Conservation (phyloP, 306 rosid genomes). For the Vachellia pachyceras region DNA sequence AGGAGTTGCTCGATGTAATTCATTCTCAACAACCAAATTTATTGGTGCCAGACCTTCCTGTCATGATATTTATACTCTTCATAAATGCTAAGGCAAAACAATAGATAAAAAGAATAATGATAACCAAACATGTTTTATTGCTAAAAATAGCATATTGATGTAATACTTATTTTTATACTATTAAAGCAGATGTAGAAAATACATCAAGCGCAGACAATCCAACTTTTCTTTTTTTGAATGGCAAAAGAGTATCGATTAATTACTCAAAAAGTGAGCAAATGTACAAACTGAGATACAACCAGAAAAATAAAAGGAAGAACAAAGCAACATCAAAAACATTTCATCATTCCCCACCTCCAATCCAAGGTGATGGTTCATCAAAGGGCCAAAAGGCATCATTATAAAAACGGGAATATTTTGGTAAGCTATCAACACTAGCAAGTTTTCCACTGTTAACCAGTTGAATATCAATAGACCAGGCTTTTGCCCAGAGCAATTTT, state of each 20-base stretch:
- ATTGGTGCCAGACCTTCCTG: conserved; percentile 99
- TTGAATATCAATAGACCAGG: neutral
- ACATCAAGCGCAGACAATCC: neutral
- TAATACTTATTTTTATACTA: neutral
- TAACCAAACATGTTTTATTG: neutral
- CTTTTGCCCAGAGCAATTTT: neutral
- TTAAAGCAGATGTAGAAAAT: conserved; percentile 21
- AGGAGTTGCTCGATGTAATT: conserved; percentile 96
- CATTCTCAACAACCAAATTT: conserved; percentile 81
- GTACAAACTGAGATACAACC: neutral
- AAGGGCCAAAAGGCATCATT: neutral
- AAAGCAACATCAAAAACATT: too few species aligned
- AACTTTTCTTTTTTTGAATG: neutral
- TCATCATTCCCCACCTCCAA: too few species aligned
- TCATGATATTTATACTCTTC: conserved; percentile 30
- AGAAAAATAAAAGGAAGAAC: too few species aligned
- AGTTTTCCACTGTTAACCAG: neutral
- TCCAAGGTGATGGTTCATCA: too few species aligned
- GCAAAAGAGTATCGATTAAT: neutral
- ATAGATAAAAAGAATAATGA: conserved; percentile 12
- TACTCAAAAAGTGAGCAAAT: neutral
- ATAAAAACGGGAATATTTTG: neutral
- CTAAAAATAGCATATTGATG: neutral
- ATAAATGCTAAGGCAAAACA: conserved; percentile 11
- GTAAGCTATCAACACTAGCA: neutral